Evolutionary conservation across 148 eudicot genomes (phyloP), one percentile per base, ranked within the genome.

Genomic region (Cornus controversa): DNA sequence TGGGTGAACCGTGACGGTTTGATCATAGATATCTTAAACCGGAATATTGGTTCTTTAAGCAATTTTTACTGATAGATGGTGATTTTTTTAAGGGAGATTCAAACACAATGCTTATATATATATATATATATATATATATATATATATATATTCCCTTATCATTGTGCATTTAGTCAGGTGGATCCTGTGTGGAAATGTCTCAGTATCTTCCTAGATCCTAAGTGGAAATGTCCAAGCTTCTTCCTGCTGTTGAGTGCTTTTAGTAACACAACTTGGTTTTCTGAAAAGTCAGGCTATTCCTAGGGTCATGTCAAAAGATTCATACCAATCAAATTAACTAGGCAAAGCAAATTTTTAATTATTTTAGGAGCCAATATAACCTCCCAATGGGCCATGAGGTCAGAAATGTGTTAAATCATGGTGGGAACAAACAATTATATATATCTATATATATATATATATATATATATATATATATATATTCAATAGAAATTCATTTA

Each of bases 191-290:
- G 24, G 67, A 25, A 65, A 65, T 27, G 25, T 65, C 67, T 27
- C 26, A 2, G 67, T 15, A 65, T 26, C 67, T 65, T 65, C 34
- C 16, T 65, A 2, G 16, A 65, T 65, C 11, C 67, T 65, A 28
- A 10, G 4, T 26, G 67, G 37, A 67, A 67, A 67, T 67, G 40
- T 31, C 42, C 29, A 16, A 36, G 70, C 70, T 67, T 31, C 42
- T 67, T 67, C 70, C 70, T 67, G 40, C 31, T 29, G 40, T 67
- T 67, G 70, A 14, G 42, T 67, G 70, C 70, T 68, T 36, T 68
- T 31, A 31, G 71, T 8, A 68, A 22, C 45, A 31, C 71, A 50
- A 14, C 1, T 50, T 50, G 57, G 20, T 50, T 50, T 50, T 50
- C 20, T 50, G 18, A 50, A 50, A 50, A 50, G 57, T 15, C 20